Conservation (phyloP, 1,284 basidiomycete species). For the Mycosarcoma mackinlayi region DNA sequence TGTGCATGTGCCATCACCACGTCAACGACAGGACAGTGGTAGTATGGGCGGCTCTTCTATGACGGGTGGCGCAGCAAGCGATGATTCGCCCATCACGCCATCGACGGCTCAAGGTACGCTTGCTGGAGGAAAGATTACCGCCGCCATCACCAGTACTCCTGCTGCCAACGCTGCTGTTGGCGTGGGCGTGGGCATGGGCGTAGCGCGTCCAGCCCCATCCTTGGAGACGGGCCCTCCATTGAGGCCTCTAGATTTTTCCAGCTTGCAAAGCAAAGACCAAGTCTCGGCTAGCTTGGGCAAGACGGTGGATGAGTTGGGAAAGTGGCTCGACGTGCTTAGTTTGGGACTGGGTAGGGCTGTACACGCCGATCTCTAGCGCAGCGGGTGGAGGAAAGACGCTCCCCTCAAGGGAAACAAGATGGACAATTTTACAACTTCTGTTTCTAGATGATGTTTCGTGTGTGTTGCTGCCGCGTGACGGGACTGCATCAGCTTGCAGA, state of each 20-base stretch:
- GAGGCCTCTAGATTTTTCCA: slow-evolving; percentile 77
- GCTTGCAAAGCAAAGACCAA: slow-evolving; percentile 75
- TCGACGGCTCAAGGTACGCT: no score
- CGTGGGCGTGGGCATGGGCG: no score
- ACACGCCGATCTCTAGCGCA: slow-evolving; percentile 13
- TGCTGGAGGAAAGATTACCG: no score
- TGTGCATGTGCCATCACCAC: slow-evolving; percentile 2
- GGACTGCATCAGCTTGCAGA: no score
- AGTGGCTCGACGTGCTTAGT: slow-evolving; percentile 82
- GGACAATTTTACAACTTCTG: no score
- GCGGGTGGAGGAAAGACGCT: no score
- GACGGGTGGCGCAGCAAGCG: neutral
- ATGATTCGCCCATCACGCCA: slow-evolving; percentile 7
- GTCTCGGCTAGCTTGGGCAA: slow-evolving; percentile 79
- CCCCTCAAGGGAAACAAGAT: no score
- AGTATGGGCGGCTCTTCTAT: neutral
- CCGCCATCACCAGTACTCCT: neutral
- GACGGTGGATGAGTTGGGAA: slow-evolving; percentile 81
- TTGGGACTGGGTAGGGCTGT: slow-evolving; percentile 69
- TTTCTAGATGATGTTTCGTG: no score
- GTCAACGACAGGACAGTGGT: slow-evolving; percentile 2
- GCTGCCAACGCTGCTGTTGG: neutral
- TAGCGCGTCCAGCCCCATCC: neutral
- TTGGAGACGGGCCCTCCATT: slow-evolving; percentile 70
- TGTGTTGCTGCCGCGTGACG: no score